These are phyloP conservation scores for Afroboletus lepidellus DNA, from an alignment of 1,284 basidiomycete genomes.

Conservation along the genomic window DNA sequence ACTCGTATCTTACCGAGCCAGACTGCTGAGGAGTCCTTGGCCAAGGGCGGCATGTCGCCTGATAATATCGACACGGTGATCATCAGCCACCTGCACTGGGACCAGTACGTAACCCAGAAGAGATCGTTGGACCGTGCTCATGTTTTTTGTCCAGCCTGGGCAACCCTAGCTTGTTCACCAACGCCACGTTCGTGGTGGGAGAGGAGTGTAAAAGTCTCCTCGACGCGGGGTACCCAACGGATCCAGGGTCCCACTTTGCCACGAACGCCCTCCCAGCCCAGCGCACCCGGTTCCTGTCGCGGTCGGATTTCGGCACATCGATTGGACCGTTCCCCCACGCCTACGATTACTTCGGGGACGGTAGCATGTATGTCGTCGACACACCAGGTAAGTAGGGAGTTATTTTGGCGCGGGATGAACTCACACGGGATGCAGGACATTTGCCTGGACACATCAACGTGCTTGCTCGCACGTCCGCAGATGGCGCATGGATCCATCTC, in stretches of 20 bases:
- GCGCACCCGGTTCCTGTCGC: conserved; percentile 39
- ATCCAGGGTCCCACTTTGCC: conserved; percentile 32
- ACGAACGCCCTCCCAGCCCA: conserved; percentile 41
- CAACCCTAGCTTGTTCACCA: conserved; percentile 39
- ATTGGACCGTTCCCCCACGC: conserved; percentile 53
- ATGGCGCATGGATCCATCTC: conserved; percentile 56
- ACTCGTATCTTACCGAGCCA: neutral
- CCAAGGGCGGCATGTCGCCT: neutral
- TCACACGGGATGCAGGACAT: conserved; percentile 16
- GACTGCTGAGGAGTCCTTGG: neutral
- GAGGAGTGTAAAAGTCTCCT: conserved; percentile 37
- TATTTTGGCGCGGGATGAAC: neutral
- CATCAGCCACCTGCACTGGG: conserved; percentile 45
- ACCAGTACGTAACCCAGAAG: conserved; percentile 27
- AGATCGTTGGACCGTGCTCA: neutral
- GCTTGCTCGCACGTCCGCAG: conserved; percentile 53
- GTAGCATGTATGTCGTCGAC: conserved; percentile 55
- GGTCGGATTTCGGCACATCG: conserved; percentile 35
- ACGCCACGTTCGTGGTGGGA: conserved; percentile 46
- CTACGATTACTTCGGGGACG: conserved; percentile 57
- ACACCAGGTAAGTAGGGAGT: conserved; percentile 26
- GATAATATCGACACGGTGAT: neutral
- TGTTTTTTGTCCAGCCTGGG: neutral
- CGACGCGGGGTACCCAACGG: conserved; percentile 41
- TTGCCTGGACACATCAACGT: conserved; percentile 39